Conservation (phyloP, 1,284 basidiomycete genomes). For the Schizophyllum amplum region DNA sequence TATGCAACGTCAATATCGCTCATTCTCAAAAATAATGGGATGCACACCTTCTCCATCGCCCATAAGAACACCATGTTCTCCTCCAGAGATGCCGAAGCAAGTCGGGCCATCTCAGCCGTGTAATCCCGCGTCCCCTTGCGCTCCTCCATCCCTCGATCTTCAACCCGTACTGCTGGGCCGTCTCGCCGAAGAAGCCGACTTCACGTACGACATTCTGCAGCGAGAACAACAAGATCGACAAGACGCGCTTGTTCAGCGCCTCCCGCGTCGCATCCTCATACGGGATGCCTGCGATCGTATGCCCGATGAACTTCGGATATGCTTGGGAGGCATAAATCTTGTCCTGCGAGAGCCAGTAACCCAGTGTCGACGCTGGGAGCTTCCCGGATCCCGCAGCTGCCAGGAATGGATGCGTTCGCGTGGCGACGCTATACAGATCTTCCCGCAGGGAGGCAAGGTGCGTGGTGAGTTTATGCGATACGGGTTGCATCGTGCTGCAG, state of each 20-base stretch:
- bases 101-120: slow-evolving; percentile 58
- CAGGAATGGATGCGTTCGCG: not conserved
- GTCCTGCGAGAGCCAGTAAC: slow-evolving; percentile 9
- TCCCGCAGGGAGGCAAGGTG: not conserved
- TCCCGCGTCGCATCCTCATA: not conserved
- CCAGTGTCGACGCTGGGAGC: not conserved
- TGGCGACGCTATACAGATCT: not conserved
- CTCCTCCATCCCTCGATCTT: slow-evolving; percentile 42
- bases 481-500: not conserved
- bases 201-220: slow-evolving; percentile 54
- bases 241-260: slow-evolving; percentile 26
- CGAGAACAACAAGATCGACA: slow-evolving; percentile 40
- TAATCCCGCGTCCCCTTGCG: slow-evolving; percentile 59
- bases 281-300: slow-evolving; percentile 5
- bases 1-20: slow-evolving; percentile 9
- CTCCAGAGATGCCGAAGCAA: slow-evolving; percentile 41
- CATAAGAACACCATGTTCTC: slow-evolving; percentile 67
- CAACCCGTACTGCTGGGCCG: slow-evolving; percentile 36
- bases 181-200: slow-evolving; percentile 52
- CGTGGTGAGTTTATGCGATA: not conserved
- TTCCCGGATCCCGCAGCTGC: not conserved
- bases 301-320: slow-evolving; percentile 8
- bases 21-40: not conserved
- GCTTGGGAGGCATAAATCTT: slow-evolving; percentile 8
- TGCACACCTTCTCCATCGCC: slow-evolving; percentile 68